Base-by-base conservation (phyloP, 495 filamentous ascomycete species). In the Gamarada debralockiae region DNA sequence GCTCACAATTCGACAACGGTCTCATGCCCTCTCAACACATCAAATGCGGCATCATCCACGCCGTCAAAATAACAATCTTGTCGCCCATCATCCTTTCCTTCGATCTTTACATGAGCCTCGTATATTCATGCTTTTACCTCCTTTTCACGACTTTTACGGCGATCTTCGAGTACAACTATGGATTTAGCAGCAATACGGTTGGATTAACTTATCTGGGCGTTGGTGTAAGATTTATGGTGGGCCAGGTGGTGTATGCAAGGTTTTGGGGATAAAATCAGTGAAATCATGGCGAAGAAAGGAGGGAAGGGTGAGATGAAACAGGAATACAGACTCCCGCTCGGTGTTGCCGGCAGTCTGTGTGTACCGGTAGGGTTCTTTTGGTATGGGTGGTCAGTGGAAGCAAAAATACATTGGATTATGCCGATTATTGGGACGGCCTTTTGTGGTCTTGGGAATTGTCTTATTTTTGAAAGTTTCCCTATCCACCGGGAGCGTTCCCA, bases 111-210 rank as follows among this genome's bases (percentile, higher is more conserved):
- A 82, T 81, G 74, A 78, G 79, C 52, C 88, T 82, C 61, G 66
- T 86, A 27, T 90, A 87, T 67, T 86, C 86, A 2, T 65, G 85
- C 17, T 79, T 85, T 71, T 92, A 90, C 59, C 79, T 90, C 3
- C 75, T 88, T 45, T 71, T 90, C 10, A 79, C 84, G 3, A 85
- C 84, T 18, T 88, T 88, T 65, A 79, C 86, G 0, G 40, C 53
- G 14, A 80, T 90, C 25, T 90, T 82, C 78, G 75, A 73, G 8
- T 34, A 29, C 5, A 73, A 74, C 27, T 91, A 90, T 70, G 69
- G 76, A 60, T 73, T 85, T 63, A 72, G 70, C 34, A 64, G 72
- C 41, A 82, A 78, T 23, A 78, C 81, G 41, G 81, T 74, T 34
- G 83, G 85, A 2, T 70, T 90, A 1, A 77, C 80, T 34, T 87